phyloP scores from a whole-genome alignment of 2,329 filamentous ascomycete genomes.

The Epicoccum nigrum region DNA sequence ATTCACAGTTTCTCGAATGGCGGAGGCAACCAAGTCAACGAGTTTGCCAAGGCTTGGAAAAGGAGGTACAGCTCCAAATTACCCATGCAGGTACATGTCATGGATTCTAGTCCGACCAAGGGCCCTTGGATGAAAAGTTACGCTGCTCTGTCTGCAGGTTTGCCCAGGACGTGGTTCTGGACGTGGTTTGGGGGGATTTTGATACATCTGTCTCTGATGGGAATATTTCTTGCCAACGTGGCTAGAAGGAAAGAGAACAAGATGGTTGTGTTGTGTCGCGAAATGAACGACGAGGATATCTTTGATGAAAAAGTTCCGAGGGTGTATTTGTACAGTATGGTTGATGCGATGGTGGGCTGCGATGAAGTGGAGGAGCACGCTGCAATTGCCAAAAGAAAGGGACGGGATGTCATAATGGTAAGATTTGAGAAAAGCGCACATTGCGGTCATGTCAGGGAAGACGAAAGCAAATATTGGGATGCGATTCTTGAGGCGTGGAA shows the following conservation, averaged over 20 bases:
- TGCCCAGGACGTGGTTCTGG: constrained; percentile 37
- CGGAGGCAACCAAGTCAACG: constrained; percentile 42
- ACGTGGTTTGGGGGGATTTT: constrained; percentile 32
- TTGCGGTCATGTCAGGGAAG: constrained; percentile 65
- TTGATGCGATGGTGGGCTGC: constrained; percentile 62
- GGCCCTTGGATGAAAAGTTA: constrained; percentile 40
- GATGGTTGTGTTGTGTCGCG: constrained; percentile 35
- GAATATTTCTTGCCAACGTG: constrained; percentile 25
- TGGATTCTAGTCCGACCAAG: constrained; percentile 45
- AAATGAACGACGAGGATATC: constrained; percentile 37
- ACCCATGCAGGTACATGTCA: constrained; percentile 38
- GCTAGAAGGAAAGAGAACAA: constrained; percentile 29
- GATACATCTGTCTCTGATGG: constrained; percentile 37
- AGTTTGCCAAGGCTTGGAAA: constrained; percentile 44
- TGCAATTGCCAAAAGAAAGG: constrained; percentile 54
- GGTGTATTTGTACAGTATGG: constrained; percentile 65
- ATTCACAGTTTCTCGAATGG: constrained; percentile 48
- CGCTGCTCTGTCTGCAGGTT: constrained; percentile 35
- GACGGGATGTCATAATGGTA: constrained; percentile 58
- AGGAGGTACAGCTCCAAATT: constrained; percentile 22
- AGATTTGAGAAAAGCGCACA: constrained; percentile 65
- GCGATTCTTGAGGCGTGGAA: constrained; percentile 44
- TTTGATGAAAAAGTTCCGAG: constrained; percentile 50
- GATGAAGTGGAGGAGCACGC: constrained; percentile 63
- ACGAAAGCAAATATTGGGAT: constrained; percentile 65